phyloP scores from a whole-genome alignment of 768 basidiomycete genomes.

The Termitomyces sp. region DNA sequence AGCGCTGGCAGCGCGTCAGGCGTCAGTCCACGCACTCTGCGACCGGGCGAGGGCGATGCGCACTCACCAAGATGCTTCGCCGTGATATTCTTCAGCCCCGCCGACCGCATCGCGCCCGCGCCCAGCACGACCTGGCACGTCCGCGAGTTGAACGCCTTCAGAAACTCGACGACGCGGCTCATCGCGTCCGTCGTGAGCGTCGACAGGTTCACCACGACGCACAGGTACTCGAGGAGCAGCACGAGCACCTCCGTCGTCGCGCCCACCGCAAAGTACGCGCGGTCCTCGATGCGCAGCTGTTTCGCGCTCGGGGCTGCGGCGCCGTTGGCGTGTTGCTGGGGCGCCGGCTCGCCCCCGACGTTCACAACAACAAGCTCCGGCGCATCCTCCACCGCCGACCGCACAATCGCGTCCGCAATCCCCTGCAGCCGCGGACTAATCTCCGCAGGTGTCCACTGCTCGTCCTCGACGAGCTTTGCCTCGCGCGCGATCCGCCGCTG shows the following conservation, averaged over 20 bases:
- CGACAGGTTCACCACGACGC: conserved; percentile 81
- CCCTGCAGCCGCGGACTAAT: conserved; percentile 63
- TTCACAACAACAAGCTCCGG: conserved; percentile 40
- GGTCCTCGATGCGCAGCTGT: conserved; percentile 75
- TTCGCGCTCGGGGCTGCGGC: no score
- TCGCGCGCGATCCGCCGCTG: conserved; percentile 70
- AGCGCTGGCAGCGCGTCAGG: conserved; percentile 48
- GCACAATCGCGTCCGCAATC: conserved; percentile 67
- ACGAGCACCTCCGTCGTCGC: conserved; percentile 75
- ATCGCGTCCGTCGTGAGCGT: conserved; percentile 94
- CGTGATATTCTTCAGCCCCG: conserved; percentile 96
- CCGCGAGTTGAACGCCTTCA: conserved; percentile 97
- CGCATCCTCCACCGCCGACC: conserved; percentile 79
- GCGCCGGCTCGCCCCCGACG: neutral
- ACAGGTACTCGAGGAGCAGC: conserved; percentile 80
- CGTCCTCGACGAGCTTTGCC: conserved; percentile 92
- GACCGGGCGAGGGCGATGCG: no score
- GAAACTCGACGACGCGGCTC: conserved; percentile 88
- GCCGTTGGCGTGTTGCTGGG: neutral
- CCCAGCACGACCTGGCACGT: conserved; percentile 98
- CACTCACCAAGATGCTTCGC: conserved; percentile 89
- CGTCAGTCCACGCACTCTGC: neutral
- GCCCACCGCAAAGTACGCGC: conserved; percentile 77
- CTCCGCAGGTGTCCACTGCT: conserved; percentile 86
- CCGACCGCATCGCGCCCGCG: conserved; percentile 98